Base-by-base conservation (phyloP, 2,329 filamentous ascomycete species). In the Diaporthe eres region DNA sequence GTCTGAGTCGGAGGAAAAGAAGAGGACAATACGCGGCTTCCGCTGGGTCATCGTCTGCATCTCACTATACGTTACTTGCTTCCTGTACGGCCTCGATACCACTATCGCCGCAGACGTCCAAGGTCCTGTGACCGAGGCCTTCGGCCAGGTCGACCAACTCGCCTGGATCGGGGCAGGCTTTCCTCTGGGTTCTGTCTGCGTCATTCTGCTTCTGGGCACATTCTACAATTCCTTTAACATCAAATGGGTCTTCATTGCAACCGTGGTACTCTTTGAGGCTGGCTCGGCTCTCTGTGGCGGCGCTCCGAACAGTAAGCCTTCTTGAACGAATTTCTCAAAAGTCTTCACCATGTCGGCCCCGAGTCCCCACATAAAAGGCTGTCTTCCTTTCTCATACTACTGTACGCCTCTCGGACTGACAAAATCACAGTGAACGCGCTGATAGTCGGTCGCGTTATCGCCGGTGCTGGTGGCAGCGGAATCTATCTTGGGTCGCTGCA, bases 21-120 rank as follows among this genome's bases (percentile, higher is more conserved):
- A 25, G 15, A 61, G 37, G 13, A n/a, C 37, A 61, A 28, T 44
- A 28, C 28, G 63, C 6, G 44, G 44, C 44, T 53, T 68, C 15
- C 63, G 47, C 28, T 68, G 47, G 44, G 15, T 42, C 63, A 22
- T 74, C 13, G 17, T 75, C 34, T 72, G 70, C 44, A 17, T 77
- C 6, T 25, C 68, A 4, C 60, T 75, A 1, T 74, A 72, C 58
- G 31, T 67, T n/a, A 72, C 42, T 4, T 58, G 47, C 47, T 68
- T 70, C 17, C 72, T 77, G 58, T 76, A 74, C 58, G 82, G 81
- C 10, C 58, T 77, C 55, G 74, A 77, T 25, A 76, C 71, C 15
- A 77, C 74, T 6, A 86, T 88, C 75, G 82, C 86, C 1, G 87
- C 87, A n/a, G 85, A 87, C 77, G 82, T 88, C 13, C 85, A 88